phyloP scores from a whole-genome alignment of 75 land plant species.

The Pinus albicaulis region DNA sequence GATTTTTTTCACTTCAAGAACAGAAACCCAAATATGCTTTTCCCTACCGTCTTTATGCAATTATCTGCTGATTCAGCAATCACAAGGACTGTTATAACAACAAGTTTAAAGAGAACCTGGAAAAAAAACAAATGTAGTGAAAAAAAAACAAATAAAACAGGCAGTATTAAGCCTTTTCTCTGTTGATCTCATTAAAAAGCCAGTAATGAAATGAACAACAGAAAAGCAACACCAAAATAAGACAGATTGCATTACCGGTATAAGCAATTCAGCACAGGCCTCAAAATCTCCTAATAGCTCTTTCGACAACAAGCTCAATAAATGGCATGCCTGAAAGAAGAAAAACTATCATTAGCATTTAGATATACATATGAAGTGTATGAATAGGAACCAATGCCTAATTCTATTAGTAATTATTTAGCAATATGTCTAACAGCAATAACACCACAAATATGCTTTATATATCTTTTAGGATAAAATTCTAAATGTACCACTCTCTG shows the following conservation, averaged over 20 bases:
- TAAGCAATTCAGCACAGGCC: conserved; percentile 87
- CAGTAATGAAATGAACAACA: neutral
- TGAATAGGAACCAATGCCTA: no score
- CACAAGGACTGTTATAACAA: conserved; percentile 97
- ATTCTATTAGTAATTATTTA: no score
- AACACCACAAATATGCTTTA: no score
- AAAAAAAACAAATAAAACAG: neutral
- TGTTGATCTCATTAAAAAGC: neutral
- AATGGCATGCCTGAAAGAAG: conserved; percentile 81
- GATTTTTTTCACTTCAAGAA: neutral
- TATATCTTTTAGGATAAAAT: no score
- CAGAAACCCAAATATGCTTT: neutral
- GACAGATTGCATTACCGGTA: conserved; percentile 62
- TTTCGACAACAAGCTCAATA: conserved; percentile 78
- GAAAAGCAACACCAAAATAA: conserved; percentile 5
- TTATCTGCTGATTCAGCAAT: conserved; percentile 99
- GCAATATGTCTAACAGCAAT: no score
- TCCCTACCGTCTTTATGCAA: conserved; percentile 96
- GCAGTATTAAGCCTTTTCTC: neutral
- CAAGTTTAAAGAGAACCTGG: conserved; percentile 97
- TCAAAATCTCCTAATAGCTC: conserved; percentile 97
- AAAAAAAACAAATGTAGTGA: neutral
- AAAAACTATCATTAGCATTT: no score
- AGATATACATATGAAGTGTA: no score
- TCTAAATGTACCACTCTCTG: neutral